Conservation (phyloP, 371 early-diverging fungal genomes). For the Apophysomyces sp. region DNA sequence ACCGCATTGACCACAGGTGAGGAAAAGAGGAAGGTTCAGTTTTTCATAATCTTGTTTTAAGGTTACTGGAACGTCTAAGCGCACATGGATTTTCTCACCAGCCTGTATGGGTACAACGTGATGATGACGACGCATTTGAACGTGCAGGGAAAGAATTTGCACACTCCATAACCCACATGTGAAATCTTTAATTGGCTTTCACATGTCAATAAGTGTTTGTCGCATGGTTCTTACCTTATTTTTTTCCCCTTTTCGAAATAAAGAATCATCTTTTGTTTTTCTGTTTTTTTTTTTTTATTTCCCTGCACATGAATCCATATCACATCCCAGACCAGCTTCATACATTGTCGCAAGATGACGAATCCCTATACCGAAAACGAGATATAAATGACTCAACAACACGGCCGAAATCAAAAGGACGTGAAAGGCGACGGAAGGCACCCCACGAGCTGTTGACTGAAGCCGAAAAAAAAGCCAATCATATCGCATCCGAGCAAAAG, state of each 20-base stretch:
- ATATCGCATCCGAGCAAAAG: conserved; percentile 89
- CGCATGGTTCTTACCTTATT: background rate
- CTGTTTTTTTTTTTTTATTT: background rate
- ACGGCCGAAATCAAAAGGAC: background rate
- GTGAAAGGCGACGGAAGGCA: conserved; percentile 24
- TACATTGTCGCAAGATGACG: background rate
- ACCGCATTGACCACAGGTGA: conserved; percentile 14
- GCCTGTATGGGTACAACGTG: conserved; percentile 16
- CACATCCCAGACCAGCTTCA: background rate
- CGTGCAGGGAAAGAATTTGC: conserved; percentile 7
- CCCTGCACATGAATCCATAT: background rate
- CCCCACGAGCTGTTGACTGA: conserved; percentile 76
- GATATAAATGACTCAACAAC: background rate
- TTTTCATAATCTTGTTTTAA: background rate
- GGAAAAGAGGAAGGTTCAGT: background rate
- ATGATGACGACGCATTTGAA: conserved; percentile 14
- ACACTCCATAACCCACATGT: background rate
- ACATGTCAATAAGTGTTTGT: background rate
- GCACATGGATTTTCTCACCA: conserved; percentile 11
- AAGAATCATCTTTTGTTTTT: conserved; percentile 1
- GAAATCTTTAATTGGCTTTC: background rate
- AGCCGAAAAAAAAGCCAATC: conserved; percentile 88
- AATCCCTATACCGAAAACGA: background rate
- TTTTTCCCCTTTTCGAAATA: background rate
- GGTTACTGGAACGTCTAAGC: conserved; percentile 12